phyloP scores from a whole-genome alignment of 2,329 filamentous ascomycete species.

The Apiospora kogelbergensis region DNA sequence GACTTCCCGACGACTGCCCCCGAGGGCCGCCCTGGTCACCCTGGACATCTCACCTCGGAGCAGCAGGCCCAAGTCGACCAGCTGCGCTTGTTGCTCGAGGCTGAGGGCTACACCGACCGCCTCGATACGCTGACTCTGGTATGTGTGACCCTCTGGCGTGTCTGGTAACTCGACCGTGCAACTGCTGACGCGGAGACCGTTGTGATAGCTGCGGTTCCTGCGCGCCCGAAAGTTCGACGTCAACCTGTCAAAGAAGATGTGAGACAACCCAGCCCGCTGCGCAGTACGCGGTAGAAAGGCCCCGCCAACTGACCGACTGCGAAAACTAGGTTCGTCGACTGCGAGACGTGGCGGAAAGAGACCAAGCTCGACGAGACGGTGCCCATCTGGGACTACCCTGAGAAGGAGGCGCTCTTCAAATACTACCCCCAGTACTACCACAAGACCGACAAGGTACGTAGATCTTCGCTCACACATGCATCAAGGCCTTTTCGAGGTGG shows the following conservation, averaged over 20 bases:
- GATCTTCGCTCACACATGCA: not conserved
- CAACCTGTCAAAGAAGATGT: conserved; percentile 83
- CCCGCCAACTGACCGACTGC: not conserved
- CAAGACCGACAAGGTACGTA: conserved; percentile 78
- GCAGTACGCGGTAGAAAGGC: not conserved
- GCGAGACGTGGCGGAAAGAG: conserved; percentile 87
- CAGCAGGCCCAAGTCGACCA: conserved; percentile 90
- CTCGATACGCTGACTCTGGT: conserved; percentile 92
- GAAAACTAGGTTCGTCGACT: conserved; percentile 75
- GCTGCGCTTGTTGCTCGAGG: conserved; percentile 81
- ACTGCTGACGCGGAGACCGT: conserved; percentile 11
- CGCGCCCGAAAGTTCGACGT: conserved; percentile 96
- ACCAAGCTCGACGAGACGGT: conserved; percentile 82
- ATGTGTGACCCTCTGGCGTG: conserved; percentile 34
- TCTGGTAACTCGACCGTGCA: no score
- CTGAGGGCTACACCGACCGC: conserved; percentile 76
- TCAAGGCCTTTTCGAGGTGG: not conserved
- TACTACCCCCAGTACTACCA: conserved; percentile 99
- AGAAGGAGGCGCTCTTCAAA: conserved; percentile 80
- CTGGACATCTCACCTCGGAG: conserved; percentile 80
- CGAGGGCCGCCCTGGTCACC: conserved; percentile 71
- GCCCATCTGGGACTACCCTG: conserved; percentile 78
- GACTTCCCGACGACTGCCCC: conserved; percentile 83
- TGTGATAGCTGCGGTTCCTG: conserved; percentile 75
- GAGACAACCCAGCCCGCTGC: conserved; percentile 33